Conservation (phyloP, 2,329 filamentous ascomycete species). For the Nothophaeocryptopus gaeumannii region DNA sequence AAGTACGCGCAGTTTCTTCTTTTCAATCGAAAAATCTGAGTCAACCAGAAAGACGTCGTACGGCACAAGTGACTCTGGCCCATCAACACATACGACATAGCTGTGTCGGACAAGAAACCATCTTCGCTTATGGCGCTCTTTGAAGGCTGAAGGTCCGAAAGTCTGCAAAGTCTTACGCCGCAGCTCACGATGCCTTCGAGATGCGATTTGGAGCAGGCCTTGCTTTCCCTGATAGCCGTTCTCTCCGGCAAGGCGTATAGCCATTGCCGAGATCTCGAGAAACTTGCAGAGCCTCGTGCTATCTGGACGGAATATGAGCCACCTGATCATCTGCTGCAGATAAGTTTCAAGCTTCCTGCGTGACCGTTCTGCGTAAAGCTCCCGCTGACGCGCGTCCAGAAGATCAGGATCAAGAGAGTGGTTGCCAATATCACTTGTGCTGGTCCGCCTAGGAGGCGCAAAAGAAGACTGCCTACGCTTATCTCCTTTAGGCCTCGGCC, state of each 20-base stretch:
- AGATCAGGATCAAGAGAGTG: constrained; percentile 36
- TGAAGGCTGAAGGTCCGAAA: constrained; percentile 63
- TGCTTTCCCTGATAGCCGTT: constrained; percentile 98
- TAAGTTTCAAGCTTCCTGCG: constrained; percentile 84
- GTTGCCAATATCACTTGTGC: constrained; percentile 41
- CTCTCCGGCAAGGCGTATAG: constrained; percentile 88
- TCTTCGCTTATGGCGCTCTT: constrained; percentile 81
- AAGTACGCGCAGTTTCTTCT: constrained; percentile 56
- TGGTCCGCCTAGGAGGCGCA: constrained; percentile 59
- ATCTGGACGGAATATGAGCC: constrained; percentile 93
- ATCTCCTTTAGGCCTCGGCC: constrained; percentile 43
- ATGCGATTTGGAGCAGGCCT: constrained; percentile 88
- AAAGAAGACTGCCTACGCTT: constrained; percentile 52
- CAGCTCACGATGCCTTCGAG: constrained; percentile 60
- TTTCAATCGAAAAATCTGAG: constrained; percentile 76
- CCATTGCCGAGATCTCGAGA: constrained; percentile 87
- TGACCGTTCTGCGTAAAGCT: constrained; percentile 74
- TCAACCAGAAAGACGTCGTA: constrained; percentile 99
- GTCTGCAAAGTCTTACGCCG: constrained; percentile 26
- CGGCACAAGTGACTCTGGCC: constrained; percentile 96
- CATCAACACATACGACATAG: constrained; percentile 97
- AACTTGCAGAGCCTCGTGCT: constrained; percentile 96
- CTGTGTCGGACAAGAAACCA: constrained; percentile 98
- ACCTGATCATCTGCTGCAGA: constrained; percentile 88
- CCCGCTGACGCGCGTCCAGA: constrained; percentile 33